These are phyloP conservation scores for Phlebiopsis flavidoalba DNA, from an alignment of 768 basidiomycete genomes.

Conservation along the genomic window DNA sequence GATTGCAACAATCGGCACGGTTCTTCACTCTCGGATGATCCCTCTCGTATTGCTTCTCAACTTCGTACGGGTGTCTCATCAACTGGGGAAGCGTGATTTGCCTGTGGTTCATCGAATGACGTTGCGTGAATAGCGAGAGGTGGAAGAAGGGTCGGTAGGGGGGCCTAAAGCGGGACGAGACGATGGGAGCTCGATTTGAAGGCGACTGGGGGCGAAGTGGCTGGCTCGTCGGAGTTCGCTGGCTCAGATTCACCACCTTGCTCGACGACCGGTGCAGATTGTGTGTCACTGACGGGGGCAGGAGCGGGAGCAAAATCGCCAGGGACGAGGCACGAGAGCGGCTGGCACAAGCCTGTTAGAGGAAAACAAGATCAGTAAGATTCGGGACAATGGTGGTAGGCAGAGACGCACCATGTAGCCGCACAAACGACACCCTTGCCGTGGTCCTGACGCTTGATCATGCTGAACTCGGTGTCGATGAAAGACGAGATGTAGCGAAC, in stretches of 20 bases:
- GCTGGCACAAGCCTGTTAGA: conserved; percentile 68
- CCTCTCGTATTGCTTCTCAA: background rate
- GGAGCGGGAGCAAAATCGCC: conserved; percentile 63
- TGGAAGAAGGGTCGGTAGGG: conserved; percentile 12
- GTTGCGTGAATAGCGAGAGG: conserved; percentile 3
- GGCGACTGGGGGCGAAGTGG: conserved; percentile 4
- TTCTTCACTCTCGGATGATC: background rate
- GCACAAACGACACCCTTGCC: conserved; percentile 84
- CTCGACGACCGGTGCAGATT: conserved; percentile 1
- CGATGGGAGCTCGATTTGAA: background rate
- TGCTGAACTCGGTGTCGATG: conserved; percentile 67
- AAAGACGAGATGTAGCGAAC: conserved; percentile 79
- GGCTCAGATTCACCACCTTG: background rate
- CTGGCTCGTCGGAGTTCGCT: background rate
- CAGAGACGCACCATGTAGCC: conserved; percentile 66
- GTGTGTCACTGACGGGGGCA: background rate
- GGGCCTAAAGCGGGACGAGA: conserved; percentile 11
- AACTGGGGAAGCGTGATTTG: conserved; percentile 3
- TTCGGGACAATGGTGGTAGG: background rate
- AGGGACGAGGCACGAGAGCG: conserved; percentile 72
- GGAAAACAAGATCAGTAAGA: background rate
- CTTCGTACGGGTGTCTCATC: conserved; percentile 6
- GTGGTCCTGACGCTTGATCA: conserved; percentile 56
- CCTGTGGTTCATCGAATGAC: background rate
- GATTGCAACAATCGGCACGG: conserved; percentile 2